Conservation (phyloP, 2,329 filamentous ascomycete species). For the Colletotrichum sp. region DNA sequence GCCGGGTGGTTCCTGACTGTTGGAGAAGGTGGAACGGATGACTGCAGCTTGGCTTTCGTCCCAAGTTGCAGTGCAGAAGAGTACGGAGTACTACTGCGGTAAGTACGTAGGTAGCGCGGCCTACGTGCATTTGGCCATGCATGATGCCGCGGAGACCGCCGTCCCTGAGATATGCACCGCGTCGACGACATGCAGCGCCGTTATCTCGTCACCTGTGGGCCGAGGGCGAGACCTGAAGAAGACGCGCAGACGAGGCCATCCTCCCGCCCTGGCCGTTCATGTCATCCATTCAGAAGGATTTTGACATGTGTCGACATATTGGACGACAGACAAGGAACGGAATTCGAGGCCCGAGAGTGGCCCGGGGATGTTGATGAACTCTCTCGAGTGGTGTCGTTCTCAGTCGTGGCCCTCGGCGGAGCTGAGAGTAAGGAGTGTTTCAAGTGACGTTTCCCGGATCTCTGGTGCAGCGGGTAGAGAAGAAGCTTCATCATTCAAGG, state of each 20-base stretch:
- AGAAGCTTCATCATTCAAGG: background rate
- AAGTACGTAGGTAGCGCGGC: background rate
- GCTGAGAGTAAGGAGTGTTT: background rate
- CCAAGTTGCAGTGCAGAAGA: background rate
- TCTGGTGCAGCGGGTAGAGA: background rate
- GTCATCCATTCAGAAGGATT: background rate
- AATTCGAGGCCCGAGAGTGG: background rate
- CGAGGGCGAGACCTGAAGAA: background rate
- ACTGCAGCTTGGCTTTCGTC: background rate
- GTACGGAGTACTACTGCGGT: background rate
- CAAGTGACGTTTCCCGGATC: background rate
- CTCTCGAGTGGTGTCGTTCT: background rate
- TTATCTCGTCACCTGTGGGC: conserved; percentile 6
- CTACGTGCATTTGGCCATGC: background rate
- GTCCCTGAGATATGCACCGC: background rate
- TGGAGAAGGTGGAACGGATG: background rate
- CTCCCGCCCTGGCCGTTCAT: background rate
- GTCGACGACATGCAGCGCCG: conserved; percentile 4
- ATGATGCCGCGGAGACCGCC: background rate
- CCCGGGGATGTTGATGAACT: background rate
- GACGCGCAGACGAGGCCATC: background rate
- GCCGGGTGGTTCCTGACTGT: background rate
- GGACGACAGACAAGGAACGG: background rate
- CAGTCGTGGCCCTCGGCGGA: background rate
- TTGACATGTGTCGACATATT: background rate